Evolutionary conservation across 768 basidiomycete species (phyloP).

Genomic region (Amanita pallidorosea): DNA sequence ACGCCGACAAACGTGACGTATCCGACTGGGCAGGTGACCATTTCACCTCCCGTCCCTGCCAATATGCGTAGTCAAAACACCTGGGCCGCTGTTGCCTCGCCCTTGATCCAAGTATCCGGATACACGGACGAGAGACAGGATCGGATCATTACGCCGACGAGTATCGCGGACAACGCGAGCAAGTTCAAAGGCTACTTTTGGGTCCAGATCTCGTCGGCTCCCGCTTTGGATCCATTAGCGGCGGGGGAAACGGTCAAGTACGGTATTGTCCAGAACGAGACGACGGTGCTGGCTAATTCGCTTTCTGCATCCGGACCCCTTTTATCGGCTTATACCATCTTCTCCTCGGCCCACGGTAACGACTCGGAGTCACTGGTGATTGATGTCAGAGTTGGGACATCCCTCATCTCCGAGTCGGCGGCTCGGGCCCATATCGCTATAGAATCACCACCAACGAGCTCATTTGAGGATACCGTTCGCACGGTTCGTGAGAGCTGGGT

Average conservation of each 20-base stretch:
- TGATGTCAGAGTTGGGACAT: constrained; percentile 55
- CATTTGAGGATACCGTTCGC: constrained; percentile 41
- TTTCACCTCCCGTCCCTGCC: constrained; percentile 24
- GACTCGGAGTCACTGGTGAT: constrained; percentile 24
- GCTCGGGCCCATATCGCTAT: constrained; percentile 40
- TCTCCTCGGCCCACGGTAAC: constrained; percentile 18
- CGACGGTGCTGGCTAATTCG: constrained; percentile 19
- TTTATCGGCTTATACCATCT: constrained; percentile 41
- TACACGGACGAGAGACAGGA: constrained; percentile 63
- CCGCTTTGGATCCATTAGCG: constrained; percentile 4
- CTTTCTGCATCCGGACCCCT: constrained; percentile 27
- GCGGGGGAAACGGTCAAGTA: not conserved
- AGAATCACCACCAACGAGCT: constrained; percentile 16
- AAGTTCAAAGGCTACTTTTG: constrained; percentile 49
- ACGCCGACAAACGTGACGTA: constrained; percentile 35
- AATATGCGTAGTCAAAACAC: constrained; percentile 20
- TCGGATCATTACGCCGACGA: constrained; percentile 50
- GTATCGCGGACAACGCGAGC: constrained; percentile 22
- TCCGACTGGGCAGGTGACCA: constrained; percentile 38
- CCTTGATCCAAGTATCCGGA: constrained; percentile 32
- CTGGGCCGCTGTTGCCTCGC: not conserved
- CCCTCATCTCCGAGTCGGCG: constrained; percentile 65
- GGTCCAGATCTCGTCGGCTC: constrained; percentile 42
- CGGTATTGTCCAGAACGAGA: constrained; percentile 41
- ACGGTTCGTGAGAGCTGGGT: constrained; percentile 42